Conservation (phyloP, 106 monocot genomes). For the Platanthera zijinensis region DNA sequence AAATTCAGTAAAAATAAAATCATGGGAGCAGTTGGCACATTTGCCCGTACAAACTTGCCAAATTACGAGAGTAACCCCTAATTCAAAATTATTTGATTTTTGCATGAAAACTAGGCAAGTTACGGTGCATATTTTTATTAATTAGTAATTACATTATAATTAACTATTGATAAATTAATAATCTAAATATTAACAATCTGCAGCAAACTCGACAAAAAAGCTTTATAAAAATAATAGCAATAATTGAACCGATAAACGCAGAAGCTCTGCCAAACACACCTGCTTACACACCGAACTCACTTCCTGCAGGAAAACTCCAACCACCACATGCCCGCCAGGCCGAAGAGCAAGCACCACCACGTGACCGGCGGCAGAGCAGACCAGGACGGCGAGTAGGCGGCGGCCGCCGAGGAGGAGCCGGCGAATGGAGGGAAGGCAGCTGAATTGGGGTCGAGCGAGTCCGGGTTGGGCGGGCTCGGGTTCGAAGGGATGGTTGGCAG, state of each 20-base stretch:
- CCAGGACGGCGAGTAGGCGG: background rate
- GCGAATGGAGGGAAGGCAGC: constrained; percentile 22
- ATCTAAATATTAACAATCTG: background rate
- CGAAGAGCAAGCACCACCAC: background rate
- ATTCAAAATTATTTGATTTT: too few species aligned
- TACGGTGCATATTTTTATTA: too few species aligned
- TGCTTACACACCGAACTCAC: too few species aligned
- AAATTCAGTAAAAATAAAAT: too few species aligned
- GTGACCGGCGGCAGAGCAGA: background rate
- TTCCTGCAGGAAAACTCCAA: background rate
- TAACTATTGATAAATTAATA: too few species aligned
- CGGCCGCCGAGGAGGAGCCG: constrained; percentile 9
- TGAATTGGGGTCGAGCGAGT: constrained; percentile 24
- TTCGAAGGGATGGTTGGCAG: constrained; percentile 45
- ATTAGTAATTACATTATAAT: too few species aligned
- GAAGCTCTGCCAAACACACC: too few species aligned
- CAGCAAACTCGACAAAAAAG: background rate
- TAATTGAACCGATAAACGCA: too few species aligned
- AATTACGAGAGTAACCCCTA: too few species aligned
- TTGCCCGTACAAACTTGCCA: too few species aligned
- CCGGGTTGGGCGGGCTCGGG: constrained; percentile 52
- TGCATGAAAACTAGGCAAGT: too few species aligned
- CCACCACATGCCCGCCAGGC: constrained; percentile 3
- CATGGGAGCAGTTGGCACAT: too few species aligned
- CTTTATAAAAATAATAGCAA: background rate